Conservation (phyloP, 2,329 filamentous ascomycete species). For the Aspergillus quadricinctus region DNA sequence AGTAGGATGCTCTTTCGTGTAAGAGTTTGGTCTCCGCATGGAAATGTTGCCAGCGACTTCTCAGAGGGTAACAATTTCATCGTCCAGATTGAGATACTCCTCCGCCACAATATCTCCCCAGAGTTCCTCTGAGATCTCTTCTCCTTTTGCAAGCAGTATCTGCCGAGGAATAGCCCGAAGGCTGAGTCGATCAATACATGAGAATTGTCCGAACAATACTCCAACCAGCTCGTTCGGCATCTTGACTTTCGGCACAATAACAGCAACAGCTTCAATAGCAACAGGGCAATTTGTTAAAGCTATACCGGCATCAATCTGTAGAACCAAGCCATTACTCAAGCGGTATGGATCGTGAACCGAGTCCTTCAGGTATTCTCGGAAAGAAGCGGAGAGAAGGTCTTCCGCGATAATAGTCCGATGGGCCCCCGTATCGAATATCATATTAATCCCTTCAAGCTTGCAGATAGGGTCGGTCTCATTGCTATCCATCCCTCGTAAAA, state of each 20-base stretch:
- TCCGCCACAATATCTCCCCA: conserved; percentile 11
- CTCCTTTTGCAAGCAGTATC: conserved; percentile 7
- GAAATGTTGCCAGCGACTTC: background rate
- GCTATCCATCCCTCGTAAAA: background rate
- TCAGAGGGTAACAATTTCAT: conserved; percentile 2
- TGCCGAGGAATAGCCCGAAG: conserved; percentile 7
- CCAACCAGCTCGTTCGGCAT: conserved; percentile 8
- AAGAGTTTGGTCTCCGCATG: background rate
- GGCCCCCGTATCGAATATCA: conserved; percentile 4
- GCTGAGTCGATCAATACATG: conserved; percentile 5
- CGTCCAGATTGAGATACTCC: conserved; percentile 8
- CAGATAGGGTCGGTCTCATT: conserved; percentile 2
- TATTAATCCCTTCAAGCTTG: conserved; percentile 3
- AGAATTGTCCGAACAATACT: conserved; percentile 8
- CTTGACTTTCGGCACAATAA: background rate
- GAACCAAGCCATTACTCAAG: conserved; percentile 1
- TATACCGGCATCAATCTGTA: conserved; percentile 2
- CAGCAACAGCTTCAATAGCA: conserved; percentile 1
- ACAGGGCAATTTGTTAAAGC: conserved; percentile 6
- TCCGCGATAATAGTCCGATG: conserved; percentile 6
- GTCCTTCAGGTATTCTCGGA: conserved; percentile 3
- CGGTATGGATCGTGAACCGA: conserved; percentile 6
- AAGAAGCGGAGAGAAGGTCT: conserved; percentile 4
- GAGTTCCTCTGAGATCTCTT: conserved; percentile 3
- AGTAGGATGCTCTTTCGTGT: no score